Evolutionary conservation across 2,329 filamentous ascomycete species (phyloP), one percentile per base, ranked within the genome.

Genomic region (Colletotrichum shisoi): DNA sequence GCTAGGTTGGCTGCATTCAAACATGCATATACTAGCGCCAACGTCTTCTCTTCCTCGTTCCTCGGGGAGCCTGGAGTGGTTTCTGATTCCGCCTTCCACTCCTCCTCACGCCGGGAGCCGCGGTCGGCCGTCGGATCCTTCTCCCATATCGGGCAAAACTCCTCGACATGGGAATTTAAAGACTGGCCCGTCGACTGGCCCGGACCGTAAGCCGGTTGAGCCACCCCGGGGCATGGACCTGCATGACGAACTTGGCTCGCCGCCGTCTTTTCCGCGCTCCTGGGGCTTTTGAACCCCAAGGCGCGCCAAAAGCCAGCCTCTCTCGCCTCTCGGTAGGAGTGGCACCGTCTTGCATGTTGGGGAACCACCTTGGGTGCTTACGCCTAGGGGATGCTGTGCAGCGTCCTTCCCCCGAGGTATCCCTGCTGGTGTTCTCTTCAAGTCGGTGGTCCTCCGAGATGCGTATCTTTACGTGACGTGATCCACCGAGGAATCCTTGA

Each of bases 161-260:
- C 39, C 15, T 21, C 13, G n/a, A 57, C 51, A 57, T 45, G 51
- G 51, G 40, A 62, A 34, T 62, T 9, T 57, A 57, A 21, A 15
- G 19, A 48, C 40, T 31, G 31, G 34, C 51, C 31, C 34, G 19
- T 8, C 19, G 44, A 57, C 52, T 56, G 52, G 44, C 21, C 51
- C 60, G 52, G 42, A 49, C 52, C 51, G 42, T 19, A 34, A 37
- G 21, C 60, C 60, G 44, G n/a, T 46, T 42, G 27, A 40, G n/a
- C 34, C 40, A 62, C 53, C 51, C 59, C 59, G 51, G 49, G 51
- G 49, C 40, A 21, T 46, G 34, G 27, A 39, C 21, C 51, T 62
- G 42, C 51, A 62, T 54, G 27, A 62, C 49, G n/a, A 62, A 27
- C 31, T 49, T 9, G 34, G 24, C 17, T 24, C 42, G 42, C 39